Conservation (phyloP, 1,139 yeast species). For the Pneumocystis carinii region DNA sequence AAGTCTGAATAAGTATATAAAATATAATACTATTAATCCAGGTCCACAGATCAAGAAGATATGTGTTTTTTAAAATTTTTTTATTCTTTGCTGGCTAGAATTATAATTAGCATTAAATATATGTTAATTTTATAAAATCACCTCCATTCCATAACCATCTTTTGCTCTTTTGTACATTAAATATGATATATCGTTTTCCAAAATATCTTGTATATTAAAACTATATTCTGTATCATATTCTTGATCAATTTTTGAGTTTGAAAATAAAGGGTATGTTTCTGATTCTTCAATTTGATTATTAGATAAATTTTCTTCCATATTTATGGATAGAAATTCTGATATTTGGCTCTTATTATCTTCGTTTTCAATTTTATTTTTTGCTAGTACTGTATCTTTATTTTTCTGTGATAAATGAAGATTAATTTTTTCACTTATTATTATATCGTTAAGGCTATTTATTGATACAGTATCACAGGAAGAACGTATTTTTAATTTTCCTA, state of each 20-base stretch:
- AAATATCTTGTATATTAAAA: slow-evolving; percentile 12
- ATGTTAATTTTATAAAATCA: not conserved
- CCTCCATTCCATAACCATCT: not conserved
- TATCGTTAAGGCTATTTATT: not conserved
- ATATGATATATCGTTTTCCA: slow-evolving; percentile 24
- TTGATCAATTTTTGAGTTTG: not conserved
- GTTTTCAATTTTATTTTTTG: not conserved
- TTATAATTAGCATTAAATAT: not conserved
- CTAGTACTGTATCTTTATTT: not conserved
- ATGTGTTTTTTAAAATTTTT: slow-evolving; percentile 45
- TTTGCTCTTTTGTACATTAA: slow-evolving; percentile 2
- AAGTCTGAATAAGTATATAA: not conserved
- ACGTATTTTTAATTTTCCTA: not conserved
- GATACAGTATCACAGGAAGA: not conserved
- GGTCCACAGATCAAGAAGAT: slow-evolving; percentile 69
- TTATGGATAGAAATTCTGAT: not conserved
- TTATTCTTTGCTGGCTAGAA: slow-evolving; percentile 31
- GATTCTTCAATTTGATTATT: not conserved
- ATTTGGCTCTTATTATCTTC: not conserved
- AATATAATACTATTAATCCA: slow-evolving; percentile 59
- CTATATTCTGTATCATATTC: not conserved
- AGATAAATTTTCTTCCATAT: not conserved
- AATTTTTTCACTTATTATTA: not conserved
- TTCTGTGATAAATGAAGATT: not conserved
- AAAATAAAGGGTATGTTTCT: not conserved